A percentile compares a stretch with the other conserved stretches of the same genome.
Conservation (phyloP, 164 flowering plant species). For the Euptelea pleiosperma region DNA sequence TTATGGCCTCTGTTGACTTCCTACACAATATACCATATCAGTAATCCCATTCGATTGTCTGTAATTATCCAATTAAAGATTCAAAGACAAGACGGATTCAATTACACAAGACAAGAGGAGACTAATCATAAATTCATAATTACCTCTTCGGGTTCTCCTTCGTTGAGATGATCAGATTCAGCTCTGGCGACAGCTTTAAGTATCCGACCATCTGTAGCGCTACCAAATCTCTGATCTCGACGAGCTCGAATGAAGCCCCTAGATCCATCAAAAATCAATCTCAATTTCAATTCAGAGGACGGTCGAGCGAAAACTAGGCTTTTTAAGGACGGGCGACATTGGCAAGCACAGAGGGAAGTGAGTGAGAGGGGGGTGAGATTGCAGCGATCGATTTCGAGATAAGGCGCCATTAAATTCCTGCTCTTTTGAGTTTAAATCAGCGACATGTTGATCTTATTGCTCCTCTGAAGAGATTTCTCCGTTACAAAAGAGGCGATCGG, state of each 20-base stretch:
- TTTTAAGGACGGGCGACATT: constrained; percentile 24
- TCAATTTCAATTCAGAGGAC: constrained; percentile 18
- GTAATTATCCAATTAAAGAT: background rate
- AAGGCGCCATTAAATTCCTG: constrained; percentile 27
- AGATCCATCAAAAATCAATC: constrained; percentile 19
- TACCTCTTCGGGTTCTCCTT: constrained; percentile 36
- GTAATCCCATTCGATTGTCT: constrained; percentile 7
- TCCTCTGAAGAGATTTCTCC: too few species aligned
- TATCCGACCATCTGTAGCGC: constrained; percentile 12
- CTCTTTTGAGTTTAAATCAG: background rate
- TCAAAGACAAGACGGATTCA: background rate
- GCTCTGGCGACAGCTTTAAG: constrained; percentile 38
- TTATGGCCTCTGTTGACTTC: constrained; percentile 32
- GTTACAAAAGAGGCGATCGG: too few species aligned
- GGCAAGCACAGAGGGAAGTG: constrained; percentile 33
- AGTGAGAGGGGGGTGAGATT: constrained; percentile 30
- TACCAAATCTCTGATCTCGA: constrained; percentile 6
- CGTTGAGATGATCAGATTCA: constrained; percentile 34
- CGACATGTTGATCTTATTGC: too few species aligned
- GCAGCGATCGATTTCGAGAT: constrained; percentile 28
- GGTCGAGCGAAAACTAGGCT: constrained; percentile 22
- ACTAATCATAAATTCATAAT: background rate
- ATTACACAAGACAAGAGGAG: background rate
- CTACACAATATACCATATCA: constrained; percentile 43
- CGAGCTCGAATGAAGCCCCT: constrained; percentile 7